phyloP scores from a whole-genome alignment of 176 grass and related monocot genomes.

The Cocos nucifera region DNA sequence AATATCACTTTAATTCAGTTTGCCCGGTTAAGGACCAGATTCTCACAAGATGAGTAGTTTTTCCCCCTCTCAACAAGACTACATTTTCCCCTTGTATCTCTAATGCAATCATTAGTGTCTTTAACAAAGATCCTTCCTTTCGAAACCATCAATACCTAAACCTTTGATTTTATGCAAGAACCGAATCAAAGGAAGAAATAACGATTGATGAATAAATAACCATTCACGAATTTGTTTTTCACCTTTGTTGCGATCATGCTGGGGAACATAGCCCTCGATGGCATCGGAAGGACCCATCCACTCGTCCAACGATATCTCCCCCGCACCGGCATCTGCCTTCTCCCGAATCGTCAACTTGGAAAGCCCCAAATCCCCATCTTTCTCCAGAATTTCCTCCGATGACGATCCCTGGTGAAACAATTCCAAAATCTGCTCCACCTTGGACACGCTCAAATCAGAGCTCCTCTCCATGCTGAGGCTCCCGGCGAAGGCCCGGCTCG shows the following conservation, averaged over 20 bases:
- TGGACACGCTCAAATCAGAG: conserved; percentile 16
- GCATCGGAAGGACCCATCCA: conserved; percentile 65
- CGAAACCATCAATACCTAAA: too few relatives aligned
- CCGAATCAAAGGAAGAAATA: too few relatives aligned
- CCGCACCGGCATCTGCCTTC: conserved; percentile 32
- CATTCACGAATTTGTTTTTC: not conserved
- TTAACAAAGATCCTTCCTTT: too few relatives aligned
- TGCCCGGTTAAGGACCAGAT: too few relatives aligned
- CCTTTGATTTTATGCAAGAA: too few relatives aligned
- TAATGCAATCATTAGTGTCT: not conserved
- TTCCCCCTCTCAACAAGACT: not conserved
- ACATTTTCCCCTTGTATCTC: not conserved
- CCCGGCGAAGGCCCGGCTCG: conserved; percentile 37
- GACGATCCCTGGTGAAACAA: conserved; percentile 25
- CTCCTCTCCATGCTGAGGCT: conserved; percentile 29
- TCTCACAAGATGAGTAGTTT: not conserved
- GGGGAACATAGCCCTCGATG: conserved; percentile 80
- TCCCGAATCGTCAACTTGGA: conserved; percentile 48
- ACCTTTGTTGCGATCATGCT: conserved; percentile 19
- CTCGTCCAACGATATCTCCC: conserved; percentile 45
- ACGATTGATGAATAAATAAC: too few relatives aligned
- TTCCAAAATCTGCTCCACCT: conserved; percentile 25
- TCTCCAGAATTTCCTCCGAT: conserved; percentile 6
- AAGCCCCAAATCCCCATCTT: conserved; percentile 6
- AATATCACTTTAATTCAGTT: too few relatives aligned